phyloP scores from a whole-genome alignment of 169 alveolate species.

The Plasmodium falciparum region DNA sequence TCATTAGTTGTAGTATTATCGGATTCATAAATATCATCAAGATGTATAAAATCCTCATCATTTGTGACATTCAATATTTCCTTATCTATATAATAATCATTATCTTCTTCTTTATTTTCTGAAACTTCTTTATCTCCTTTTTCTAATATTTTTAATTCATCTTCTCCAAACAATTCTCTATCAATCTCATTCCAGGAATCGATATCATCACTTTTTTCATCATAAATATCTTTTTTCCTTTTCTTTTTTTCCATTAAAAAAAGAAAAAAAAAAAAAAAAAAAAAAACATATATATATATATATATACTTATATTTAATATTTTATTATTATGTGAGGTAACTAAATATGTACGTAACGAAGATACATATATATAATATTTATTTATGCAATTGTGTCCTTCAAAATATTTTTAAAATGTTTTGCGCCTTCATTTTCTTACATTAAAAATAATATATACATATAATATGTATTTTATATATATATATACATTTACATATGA shows the following conservation, averaged over 20 bases:
- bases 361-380: too few species aligned
- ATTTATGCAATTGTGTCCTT: too few species aligned
- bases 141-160: slow-evolving; percentile 56
- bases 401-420: too few species aligned
- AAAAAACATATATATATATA: too few species aligned
- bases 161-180: slow-evolving; percentile 56
- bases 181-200: slow-evolving; percentile 49
- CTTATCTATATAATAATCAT: background rate
- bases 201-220: background rate
- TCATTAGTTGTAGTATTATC: background rate
- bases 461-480: too few species aligned
- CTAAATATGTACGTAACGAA: too few species aligned
- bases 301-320: too few species aligned
- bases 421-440: too few species aligned
- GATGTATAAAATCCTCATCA: slow-evolving; percentile 26
- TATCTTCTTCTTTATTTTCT: slow-evolving; percentile 17
- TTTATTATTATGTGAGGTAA: too few species aligned
- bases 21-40: slow-evolving; percentile 21
- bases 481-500: too few species aligned
- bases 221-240: background rate
- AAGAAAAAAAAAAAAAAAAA: slow-evolving; percentile 20
- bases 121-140: background rate
- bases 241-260: slow-evolving; percentile 11
- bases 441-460: too few species aligned
- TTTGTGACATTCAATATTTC: background rate